Percentiles rank a stretch among this genome's conserved stretches.
These are phyloP conservation scores for Mortierella claussenii DNA, from an alignment of 192 early-diverging fungal species.

Conservation along the genomic window DNA sequence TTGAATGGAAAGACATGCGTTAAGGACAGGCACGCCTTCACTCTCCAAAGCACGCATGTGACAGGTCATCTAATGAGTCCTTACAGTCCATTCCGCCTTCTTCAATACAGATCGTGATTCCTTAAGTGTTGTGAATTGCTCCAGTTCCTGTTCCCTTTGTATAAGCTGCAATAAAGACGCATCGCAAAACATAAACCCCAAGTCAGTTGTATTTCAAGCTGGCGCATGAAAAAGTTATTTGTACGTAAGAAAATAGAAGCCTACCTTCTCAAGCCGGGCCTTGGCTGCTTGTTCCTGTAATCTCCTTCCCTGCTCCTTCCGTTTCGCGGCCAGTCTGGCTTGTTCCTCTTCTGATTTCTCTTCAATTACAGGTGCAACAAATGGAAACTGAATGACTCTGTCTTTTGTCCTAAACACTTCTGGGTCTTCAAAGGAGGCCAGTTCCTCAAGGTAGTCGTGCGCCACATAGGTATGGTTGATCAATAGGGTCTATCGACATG, in stretches of 20 bases:
- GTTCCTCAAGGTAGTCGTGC: conserved; percentile 77
- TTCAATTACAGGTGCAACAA: conserved; percentile 70
- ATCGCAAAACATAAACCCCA: not conserved
- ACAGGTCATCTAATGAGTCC: too few species aligned
- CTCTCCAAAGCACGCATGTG: too few species aligned
- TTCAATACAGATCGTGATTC: conserved; percentile 47
- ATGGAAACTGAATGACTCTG: conserved; percentile 85
- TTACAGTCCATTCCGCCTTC: conserved; percentile 65
- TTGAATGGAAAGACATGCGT: too few species aligned
- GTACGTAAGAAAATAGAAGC: not conserved
- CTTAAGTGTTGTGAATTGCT: conserved; percentile 64
- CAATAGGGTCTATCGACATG: conserved; percentile 65
- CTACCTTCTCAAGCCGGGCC: conserved; percentile 83
- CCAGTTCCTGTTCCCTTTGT: conserved; percentile 74
- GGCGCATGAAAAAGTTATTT: not conserved
- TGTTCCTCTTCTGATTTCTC: conserved; percentile 87
- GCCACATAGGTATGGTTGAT: conserved; percentile 77
- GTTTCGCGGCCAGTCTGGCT: conserved; percentile 69
- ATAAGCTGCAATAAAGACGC: conserved; percentile 55
- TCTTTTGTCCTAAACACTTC: conserved; percentile 72
- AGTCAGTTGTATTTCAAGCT: not conserved
- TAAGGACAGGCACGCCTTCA: not conserved
- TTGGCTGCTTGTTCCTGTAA: conserved; percentile 86
- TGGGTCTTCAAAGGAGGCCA: conserved; percentile 70
- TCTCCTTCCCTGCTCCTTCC: conserved; percentile 75